Evolutionary conservation across 2,329 filamentous ascomycete species (phyloP), one percentile per base, ranked within the genome.

Genomic region (Ophiocordyceps camponoti-leonardi): DNA sequence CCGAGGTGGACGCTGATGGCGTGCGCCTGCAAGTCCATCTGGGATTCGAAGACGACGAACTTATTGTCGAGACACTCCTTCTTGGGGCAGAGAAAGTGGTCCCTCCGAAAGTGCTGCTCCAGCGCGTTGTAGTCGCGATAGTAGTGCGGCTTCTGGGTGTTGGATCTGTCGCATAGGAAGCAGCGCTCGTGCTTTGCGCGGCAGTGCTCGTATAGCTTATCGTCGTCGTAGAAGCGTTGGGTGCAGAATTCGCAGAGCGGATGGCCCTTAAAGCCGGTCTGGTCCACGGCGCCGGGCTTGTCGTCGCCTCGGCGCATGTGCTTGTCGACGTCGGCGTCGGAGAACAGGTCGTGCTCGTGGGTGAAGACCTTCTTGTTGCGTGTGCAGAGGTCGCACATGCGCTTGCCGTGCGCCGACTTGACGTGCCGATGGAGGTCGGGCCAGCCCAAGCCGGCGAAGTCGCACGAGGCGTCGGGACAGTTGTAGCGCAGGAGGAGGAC

Each of bases 361-460:
- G 92, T 95, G 55, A 98, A 98, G 31, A 95, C 87, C 58, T 94
- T 95, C 66, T 98, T 98, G 68, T 95, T 88, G 49, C 87, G 72
- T 7, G 88, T 75, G 63, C 88, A 95, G 12, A 94, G 71, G 61
- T 94, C 86, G 62, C 84, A 93, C 81, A 93, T 88, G 59, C 84
- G 81, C 66, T 90, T 94, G 51, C 81, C 73, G 66, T 98, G 92
- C 47, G 74, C 75, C 45, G 70, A 77, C 58, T 82, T 83, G 47
- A 95, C 90, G 68, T 98, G 86, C 53, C 87, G 67, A 52, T 75
- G 71, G 45, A 74, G 59, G 50, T 74, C 71, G 12, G 67, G 68
- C 69, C 71, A 74, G 49, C 71, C 70, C 46, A 88, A 66, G 58
- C 86, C 93, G 40, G 87, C 86, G 53, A 86, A 82, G 66, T 93